Percentiles rank a stretch among this genome's conserved stretches.
These are phyloP conservation scores for Alternaria tenuissima DNA, from an alignment of 2,329 filamentous ascomycete species.

Conservation along the genomic window DNA sequence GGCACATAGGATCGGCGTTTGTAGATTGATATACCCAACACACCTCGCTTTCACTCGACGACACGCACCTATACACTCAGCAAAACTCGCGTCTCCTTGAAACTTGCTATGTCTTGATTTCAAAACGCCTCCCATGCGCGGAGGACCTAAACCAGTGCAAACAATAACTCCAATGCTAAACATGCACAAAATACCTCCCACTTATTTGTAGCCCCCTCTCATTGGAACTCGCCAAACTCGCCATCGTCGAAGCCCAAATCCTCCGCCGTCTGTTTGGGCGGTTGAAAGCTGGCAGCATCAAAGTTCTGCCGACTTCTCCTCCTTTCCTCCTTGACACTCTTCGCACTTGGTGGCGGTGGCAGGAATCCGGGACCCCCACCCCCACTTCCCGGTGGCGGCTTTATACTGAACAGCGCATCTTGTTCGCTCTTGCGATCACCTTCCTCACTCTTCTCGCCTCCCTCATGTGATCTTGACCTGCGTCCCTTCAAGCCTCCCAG, in stretches of 20 bases:
- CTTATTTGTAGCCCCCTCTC: slow-evolving; percentile 9
- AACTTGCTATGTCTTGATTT: slow-evolving; percentile 8
- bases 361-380: slow-evolving; percentile 56
- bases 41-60: neutral
- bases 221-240: slow-evolving; percentile 84
- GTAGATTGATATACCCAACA: slow-evolving; percentile 10
- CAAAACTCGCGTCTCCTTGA: neutral
- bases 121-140: slow-evolving; percentile 33
- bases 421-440: slow-evolving; percentile 51
- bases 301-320: slow-evolving; percentile 60
- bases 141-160: slow-evolving; percentile 20
- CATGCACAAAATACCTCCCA: slow-evolving; percentile 12
- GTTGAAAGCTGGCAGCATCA: slow-evolving; percentile 24
- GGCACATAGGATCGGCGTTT: neutral
- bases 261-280: slow-evolving; percentile 52
- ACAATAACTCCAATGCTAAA: slow-evolving; percentile 29
- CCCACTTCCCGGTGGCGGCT: slow-evolving; percentile 68
- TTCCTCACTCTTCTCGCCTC: slow-evolving; percentile 51
- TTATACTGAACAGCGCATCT: slow-evolving; percentile 72
- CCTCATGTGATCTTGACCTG: slow-evolving; percentile 49
- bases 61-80: neutral
- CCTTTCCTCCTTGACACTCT: slow-evolving; percentile 69
- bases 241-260: slow-evolving; percentile 87
- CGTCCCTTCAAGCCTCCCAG: slow-evolving; percentile 66
- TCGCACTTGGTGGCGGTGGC: slow-evolving; percentile 72